Base-by-base conservation (phyloP, 495 filamentous ascomycete species). In the Xylaria grammica region DNA sequence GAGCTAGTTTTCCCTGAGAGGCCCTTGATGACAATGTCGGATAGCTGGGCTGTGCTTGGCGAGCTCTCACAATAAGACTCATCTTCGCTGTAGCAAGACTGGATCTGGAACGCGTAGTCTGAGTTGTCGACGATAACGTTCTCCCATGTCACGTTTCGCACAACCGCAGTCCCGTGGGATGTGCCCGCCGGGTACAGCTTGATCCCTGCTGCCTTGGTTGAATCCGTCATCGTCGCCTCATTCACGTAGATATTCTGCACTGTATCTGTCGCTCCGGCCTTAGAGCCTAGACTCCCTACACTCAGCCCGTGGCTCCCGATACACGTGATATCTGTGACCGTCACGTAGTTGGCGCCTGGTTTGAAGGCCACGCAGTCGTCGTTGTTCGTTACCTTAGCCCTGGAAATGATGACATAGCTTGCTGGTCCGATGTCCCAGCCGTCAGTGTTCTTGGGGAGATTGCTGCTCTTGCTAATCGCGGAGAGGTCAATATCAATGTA, bases 61-160 rank as follows among this genome's bases (percentile, higher is more conserved):
- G 79, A 62, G 11, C 69, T 56, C 17, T 65, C 65, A 58, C 81
- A 83, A 57, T 82, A 80, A n/a, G 59, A 62, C 1, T 51, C 72
- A 64, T 79, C 72, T 44, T 80, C 73, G 30, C 74, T 72, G 61
- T 83, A 83, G 58, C 81, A 83, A 40, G 77, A 81, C 61, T 82
- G 75, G 29, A 82, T 81, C 67, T 82, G 79, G 60, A 81, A 71
- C n/a, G 75, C 81, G 59, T 82, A 83, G 44, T 80, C 79, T 46
- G 73, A 77, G 24, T 71, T 73, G 4, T 75, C 62, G 4, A 81
- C 75, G 22, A 69, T 72, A 36, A 83, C 65, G 9, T 67, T 73
- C 3, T 67, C 72, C 59, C 70, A 81, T 0, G 80, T 82, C 11
- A 81, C 80, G 63, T 81, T 82, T 9, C 60, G 68, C 20, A 81